These are phyloP conservation scores for Metarhizium sp. DNA, from an alignment of 2,329 filamentous ascomycete genomes.

Conservation along the genomic window DNA sequence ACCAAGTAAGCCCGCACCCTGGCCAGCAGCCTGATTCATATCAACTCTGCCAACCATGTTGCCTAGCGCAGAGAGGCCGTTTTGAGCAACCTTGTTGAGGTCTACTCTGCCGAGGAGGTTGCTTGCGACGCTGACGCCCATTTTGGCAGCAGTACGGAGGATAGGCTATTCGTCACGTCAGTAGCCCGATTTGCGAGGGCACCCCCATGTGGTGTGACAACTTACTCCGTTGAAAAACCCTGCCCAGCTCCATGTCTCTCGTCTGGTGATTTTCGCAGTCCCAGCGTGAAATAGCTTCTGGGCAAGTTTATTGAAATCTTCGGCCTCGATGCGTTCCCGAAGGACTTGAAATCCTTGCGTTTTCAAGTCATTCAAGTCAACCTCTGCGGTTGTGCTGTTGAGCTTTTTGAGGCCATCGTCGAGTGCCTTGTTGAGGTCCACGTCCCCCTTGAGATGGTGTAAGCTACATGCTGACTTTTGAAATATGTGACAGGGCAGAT, in stretches of 20 bases:
- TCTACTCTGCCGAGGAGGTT: neutral
- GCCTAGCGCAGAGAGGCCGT: neutral
- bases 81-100: neutral
- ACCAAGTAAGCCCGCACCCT: neutral
- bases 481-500: neutral
- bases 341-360: neutral
- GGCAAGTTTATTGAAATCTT: neutral
- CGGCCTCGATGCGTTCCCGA: neutral
- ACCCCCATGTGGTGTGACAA: neutral
- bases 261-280: neutral
- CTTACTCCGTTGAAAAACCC: neutral
- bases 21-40: neutral
- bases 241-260: slow-evolving; percentile 1
- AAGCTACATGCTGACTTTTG: too few relatives aligned
- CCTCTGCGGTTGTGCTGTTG: neutral
- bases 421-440: neutral
- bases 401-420: neutral
- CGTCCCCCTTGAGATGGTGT: neutral
- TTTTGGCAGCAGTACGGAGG: neutral
- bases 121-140: neutral
- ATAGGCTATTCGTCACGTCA: neutral
- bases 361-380: neutral
- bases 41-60: neutral
- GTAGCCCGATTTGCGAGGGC: neutral
- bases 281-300: neutral